Conservation (phyloP, 1,284 basidiomycete species). For the Chiua sp. region DNA sequence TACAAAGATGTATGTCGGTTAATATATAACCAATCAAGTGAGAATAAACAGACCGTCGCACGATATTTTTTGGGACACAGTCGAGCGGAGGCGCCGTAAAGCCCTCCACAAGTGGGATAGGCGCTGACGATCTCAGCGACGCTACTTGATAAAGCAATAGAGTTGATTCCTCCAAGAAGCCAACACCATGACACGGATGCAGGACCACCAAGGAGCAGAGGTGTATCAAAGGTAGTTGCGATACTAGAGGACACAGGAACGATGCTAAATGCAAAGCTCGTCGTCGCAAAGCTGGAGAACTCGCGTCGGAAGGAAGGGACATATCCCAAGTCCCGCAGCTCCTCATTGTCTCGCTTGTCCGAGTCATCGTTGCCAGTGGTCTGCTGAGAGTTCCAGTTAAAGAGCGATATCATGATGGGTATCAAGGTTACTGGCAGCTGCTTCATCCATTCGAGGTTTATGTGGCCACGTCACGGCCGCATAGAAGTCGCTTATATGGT, state of each 20-base stretch:
- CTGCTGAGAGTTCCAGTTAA: background rate
- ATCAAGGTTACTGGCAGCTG: too few relatives aligned
- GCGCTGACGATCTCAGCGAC: background rate
- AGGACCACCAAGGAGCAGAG: background rate
- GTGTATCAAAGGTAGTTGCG: background rate
- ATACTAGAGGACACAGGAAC: background rate
- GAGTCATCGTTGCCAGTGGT: background rate
- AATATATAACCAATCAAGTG: background rate
- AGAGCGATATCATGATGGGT: too few relatives aligned
- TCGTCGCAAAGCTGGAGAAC: background rate
- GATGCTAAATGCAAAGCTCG: background rate
- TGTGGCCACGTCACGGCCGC: too few relatives aligned
- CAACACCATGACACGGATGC: background rate
- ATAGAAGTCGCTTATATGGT: too few relatives aligned
- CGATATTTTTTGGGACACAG: background rate
- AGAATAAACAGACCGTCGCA: background rate
- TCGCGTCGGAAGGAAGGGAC: background rate
- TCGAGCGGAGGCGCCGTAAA: background rate
- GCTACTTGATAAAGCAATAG: background rate
- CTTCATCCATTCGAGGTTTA: too few relatives aligned
- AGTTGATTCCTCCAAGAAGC: background rate
- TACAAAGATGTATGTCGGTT: background rate
- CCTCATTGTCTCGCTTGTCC: background rate
- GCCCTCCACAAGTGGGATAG: background rate
- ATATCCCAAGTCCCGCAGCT: background rate